Base-by-base conservation (phyloP, 179 eudicot species). In the Actinidia chinensis region DNA sequence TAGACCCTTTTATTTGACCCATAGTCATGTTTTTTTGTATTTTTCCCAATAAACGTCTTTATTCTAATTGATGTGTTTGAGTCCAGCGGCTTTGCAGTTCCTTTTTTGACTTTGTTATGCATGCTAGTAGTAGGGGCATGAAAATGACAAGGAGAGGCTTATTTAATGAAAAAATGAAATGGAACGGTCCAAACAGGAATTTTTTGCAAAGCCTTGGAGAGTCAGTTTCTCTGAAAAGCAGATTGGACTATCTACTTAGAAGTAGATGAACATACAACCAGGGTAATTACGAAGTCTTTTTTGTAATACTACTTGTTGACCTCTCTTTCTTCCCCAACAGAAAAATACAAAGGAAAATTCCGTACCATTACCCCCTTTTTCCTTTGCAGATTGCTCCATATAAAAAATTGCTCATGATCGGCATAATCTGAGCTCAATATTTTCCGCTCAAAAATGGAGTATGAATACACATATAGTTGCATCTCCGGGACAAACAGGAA, bases 131-230 rank as follows among this genome's bases (percentile, higher is more conserved):
- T 73, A 96, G 99, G 94, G 93, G 68, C 97, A 96, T 83, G 96
- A 90, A 80, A 94, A 89, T 88, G 87, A 88, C 83, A 85, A 91
- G 82, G 98, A 96, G 89, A 91, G 87, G 85, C 94, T 94, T 77
- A 80, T 88, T 55, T n/a, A n/a, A n/a, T n/a, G n/a, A n/a, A n/a
- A n/a, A n/a, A 93, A 94, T 97, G 97, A 94, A 85, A 87, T 89
- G 93, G 98, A 96, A 85, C 93, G 89, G 25, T 91, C 87, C 71
- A 81, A 89, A 54, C 84, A 92, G 76, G 98, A 94, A 75, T n/a
- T n/a, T n/a, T n/a, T n/a, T 86, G 86, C 43, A 79, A 82, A 79
- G 88, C 96, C 36, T 64, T 90, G 85, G 97, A 88, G 84, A 85
- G 81, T 73, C 97, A 79, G 87, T 70, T 70, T 85, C 93, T 78